phyloP scores from a whole-genome alignment of 495 filamentous ascomycete species.

The Halenospora varia region DNA sequence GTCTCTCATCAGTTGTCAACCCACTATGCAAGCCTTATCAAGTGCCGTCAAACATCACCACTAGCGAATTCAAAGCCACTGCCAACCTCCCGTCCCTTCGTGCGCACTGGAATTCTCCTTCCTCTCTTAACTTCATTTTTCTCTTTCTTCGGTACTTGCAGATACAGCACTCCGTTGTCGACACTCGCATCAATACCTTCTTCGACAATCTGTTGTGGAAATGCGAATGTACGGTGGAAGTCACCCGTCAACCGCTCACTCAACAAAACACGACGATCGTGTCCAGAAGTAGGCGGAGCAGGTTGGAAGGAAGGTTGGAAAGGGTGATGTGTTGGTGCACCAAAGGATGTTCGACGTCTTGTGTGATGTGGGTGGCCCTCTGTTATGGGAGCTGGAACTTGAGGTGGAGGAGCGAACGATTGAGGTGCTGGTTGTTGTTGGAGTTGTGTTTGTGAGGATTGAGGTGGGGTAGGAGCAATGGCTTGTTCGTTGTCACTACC shows the following conservation, averaged over 20 bases:
- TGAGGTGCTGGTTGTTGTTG: background rate
- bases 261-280: constrained; percentile 3
- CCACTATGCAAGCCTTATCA: too few relatives aligned
- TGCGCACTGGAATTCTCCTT: background rate
- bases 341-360: background rate
- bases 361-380: background rate
- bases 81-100: background rate
- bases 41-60: too few relatives aligned
- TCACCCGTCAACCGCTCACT: constrained; percentile 11
- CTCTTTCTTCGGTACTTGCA: constrained; percentile 13
- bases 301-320: background rate
- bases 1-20: too few relatives aligned
- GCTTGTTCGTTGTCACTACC: constrained; percentile 3
- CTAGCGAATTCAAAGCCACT: constrained; percentile 17
- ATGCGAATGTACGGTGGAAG: constrained; percentile 19
- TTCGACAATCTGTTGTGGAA: constrained; percentile 7
- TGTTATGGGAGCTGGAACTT: background rate
- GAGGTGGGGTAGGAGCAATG: background rate
- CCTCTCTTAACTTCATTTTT: constrained; percentile 1
- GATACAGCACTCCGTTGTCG: constrained; percentile 14
- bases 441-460: background rate
- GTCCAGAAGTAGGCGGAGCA: too few relatives aligned
- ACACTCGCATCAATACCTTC: constrained; percentile 14
- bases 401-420: constrained; percentile 4
- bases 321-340: background rate